phyloP scores from a whole-genome alignment of 2,329 filamentous ascomycete genomes.

The Neospermospora avenae region DNA sequence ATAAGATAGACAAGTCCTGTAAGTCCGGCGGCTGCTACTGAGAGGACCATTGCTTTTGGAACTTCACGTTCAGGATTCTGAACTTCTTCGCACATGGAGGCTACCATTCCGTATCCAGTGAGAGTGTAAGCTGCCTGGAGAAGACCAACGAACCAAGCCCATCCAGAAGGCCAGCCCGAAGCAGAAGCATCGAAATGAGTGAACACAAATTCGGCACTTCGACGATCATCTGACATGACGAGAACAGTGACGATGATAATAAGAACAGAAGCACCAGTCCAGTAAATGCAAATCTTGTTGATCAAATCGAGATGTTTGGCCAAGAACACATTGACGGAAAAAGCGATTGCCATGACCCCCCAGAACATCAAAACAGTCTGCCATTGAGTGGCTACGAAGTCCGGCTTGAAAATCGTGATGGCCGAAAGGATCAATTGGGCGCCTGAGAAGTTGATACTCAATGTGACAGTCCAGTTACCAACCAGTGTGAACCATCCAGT shows the following conservation, averaged over 20 bases:
- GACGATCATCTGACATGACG: conserved; percentile 52
- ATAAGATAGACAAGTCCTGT: conserved; percentile 67
- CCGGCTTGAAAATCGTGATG: conserved; percentile 67
- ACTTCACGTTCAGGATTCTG: conserved; percentile 66
- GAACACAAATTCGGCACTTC: conserved; percentile 64
- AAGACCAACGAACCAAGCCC: conserved; percentile 70
- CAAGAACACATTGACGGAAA: conserved; percentile 61
- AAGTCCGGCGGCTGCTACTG: conserved; percentile 62
- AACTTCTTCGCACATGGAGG: conserved; percentile 70
- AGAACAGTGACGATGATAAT: conserved; percentile 63
- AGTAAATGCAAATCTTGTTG: conserved; percentile 71
- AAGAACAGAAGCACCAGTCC: conserved; percentile 63
- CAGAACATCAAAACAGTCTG: conserved; percentile 71
- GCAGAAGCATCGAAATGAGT: conserved; percentile 62
- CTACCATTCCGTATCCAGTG: conserved; percentile 68
- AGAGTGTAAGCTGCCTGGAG: conserved; percentile 60
- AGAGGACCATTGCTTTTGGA: conserved; percentile 67
- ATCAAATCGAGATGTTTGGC: conserved; percentile 61
- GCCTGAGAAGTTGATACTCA: conserved; percentile 69
- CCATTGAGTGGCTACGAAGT: conserved; percentile 64
- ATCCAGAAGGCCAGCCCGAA: conserved; percentile 65
- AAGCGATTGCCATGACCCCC: conserved; percentile 65
- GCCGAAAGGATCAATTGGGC: conserved; percentile 65
- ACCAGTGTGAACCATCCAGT: conserved; percentile 71
- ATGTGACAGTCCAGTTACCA: conserved; percentile 66